Evolutionary conservation across 306 rosid genomes (phyloP), one percentile per base, ranked within the genome.

Genomic region (Corylus avellana): DNA sequence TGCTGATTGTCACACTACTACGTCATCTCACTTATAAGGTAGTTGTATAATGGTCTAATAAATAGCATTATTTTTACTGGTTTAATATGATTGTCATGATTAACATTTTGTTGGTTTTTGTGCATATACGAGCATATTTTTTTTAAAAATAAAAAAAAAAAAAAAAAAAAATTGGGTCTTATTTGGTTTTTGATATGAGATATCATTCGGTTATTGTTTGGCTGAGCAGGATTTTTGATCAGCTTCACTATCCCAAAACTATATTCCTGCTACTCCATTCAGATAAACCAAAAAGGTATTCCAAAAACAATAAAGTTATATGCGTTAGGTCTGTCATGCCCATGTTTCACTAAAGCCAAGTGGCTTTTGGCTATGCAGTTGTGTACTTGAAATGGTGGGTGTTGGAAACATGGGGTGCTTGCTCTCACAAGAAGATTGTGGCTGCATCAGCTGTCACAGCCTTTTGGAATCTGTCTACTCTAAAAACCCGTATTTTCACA

Each of bases 211-310:
- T 48, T 81, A 74, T 76, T 75, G 66, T 61, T 25, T 27, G 22
- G 58, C 49, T 25, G 72, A n/a, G n/a, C 87, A 95, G 98, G 93
- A 2, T 91, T 90, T 82, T 88, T 95, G 57, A 59, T 80, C 80
- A 86, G 96, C 85, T 95, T 93, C 89, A 90, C 84, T 71, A 64
- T 88, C 61, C 99, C 99, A 51, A 91, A 86, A 84, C 85, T 95
- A n/a, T 93, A 89, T 81, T 89, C 92, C 74, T 83, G 86, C 80
- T 91, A 93, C 85, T 77, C 86, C 55, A 76, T 71, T 79, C 91
- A 89, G 73, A 90, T 93, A 51, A 82, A 88, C 82, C 82, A 85
- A 58, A 89, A 79, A 87, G 96, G 98, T 91, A 84, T 29, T 13
- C 53, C 37, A 75, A 62, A 48, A 22, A 56, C 83, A 4, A 42